Evolutionary conservation across 2,329 filamentous ascomycete species (phyloP), one percentile per base, ranked within the genome.

Genomic region (Botrytis medusae): DNA sequence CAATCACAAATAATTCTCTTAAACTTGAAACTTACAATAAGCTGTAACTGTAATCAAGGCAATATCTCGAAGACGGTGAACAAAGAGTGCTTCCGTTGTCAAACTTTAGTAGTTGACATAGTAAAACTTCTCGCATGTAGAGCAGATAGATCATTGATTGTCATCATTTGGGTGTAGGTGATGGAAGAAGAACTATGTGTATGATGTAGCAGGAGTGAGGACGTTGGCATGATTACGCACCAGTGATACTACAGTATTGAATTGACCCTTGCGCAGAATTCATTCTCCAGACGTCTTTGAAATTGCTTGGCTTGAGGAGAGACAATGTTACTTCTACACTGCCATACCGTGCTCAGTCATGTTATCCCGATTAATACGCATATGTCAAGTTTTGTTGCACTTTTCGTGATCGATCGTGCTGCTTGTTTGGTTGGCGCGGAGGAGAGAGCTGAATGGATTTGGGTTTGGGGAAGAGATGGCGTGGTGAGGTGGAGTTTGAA

Each of bases 1-100:
- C 90, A 88, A 1, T 86, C 86, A 54, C 92, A 87, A 77, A 93
- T 93, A 32, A 90, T 83, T 71, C 91, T 86, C 80, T 93, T 90
- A 81, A 93, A 90, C 80, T 3, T 54, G 6, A n/a, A 54, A n/a
- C 25, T n/a, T 93, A 0, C 89, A 88, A 85, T 87, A 92, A 0
- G 90, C 87, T 0, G 91, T 29, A 29, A 57, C 32, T 6, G n/a
- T 91, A 20, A 93, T 87, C 72, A 92, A 85, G 4, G 90, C 90
- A 81, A 92, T 93, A 80, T 93, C 91, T 0, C 0, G 88, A 84
- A 4, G 9, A 25, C 14, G 32, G n/a, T 18, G 8, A 29, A 10
- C 20, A 14, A 4, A 14, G 61, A n/a, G 37, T 63, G 25, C n/a
- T 42, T 29, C 25, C 16, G n/a, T 20, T 16, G 1, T 42, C 0